Conservation (phyloP, 306 rosid species). For the Prunus campanulata region DNA sequence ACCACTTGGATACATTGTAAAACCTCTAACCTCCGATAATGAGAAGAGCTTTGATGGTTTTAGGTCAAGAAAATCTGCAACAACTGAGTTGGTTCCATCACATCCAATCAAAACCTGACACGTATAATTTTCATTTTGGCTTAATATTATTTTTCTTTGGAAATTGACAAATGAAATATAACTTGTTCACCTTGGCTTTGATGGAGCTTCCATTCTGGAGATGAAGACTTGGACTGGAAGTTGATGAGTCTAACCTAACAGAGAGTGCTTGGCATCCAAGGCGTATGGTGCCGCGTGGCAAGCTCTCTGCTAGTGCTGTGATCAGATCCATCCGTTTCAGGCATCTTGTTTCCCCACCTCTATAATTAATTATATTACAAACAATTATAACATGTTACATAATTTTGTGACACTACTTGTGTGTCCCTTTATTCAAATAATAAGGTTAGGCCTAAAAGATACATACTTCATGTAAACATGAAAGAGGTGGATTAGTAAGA, state of each 20-base stretch:
- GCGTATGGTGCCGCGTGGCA: conserved; percentile 47
- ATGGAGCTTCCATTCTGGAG: conserved; percentile 40
- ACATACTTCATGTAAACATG: too few relatives aligned
- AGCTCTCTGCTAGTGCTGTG: conserved; percentile 27
- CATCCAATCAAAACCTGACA: conserved; percentile 54
- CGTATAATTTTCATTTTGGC: too few relatives aligned
- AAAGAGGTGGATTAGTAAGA: too few relatives aligned
- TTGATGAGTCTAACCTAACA: conserved; percentile 28
- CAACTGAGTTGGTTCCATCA: conserved; percentile 50
- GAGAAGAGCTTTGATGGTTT: conserved; percentile 18
- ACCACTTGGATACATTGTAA: conserved; percentile 45
- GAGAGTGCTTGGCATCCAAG: conserved; percentile 36
- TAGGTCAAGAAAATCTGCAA: conserved; percentile 36
- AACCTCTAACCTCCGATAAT: conserved; percentile 41
- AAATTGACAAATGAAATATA: too few relatives aligned
- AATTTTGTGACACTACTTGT: too few relatives aligned
- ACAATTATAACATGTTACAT: too few relatives aligned
- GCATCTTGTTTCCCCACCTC: conserved; percentile 38
- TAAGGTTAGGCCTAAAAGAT: too few relatives aligned
- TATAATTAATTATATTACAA: not conserved
- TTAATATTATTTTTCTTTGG: too few relatives aligned
- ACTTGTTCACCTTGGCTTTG: conserved; percentile 37
- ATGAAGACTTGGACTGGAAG: conserved; percentile 27
- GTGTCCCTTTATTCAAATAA: too few relatives aligned
- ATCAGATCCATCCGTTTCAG: conserved; percentile 50